These are phyloP conservation scores for Botrytis medusae DNA, from an alignment of 2,329 filamentous ascomycete species.

Conservation along the genomic window DNA sequence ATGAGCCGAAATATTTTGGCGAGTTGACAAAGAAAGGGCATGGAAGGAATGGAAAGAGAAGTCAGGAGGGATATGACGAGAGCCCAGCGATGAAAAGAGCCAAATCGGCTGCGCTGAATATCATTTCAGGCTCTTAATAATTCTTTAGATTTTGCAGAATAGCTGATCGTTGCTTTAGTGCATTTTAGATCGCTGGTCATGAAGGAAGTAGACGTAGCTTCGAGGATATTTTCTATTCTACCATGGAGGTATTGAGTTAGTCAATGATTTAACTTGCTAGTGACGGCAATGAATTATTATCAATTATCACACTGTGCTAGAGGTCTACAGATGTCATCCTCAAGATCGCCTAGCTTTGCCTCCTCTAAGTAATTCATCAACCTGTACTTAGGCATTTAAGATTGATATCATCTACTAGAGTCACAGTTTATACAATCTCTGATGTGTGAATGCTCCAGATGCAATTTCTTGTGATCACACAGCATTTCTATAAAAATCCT, in stretches of 20 bases:
- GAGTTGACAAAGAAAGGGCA: neutral
- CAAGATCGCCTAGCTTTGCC: neutral
- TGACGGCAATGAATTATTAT: neutral
- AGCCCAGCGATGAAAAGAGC: neutral
- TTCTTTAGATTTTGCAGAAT: neutral
- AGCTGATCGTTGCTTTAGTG: neutral
- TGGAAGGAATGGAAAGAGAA: slow-evolving; percentile 6
- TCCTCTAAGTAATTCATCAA: neutral
- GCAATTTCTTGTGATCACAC: neutral
- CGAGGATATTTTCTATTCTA: neutral
- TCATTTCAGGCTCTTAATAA: neutral
- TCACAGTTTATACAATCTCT: neutral
- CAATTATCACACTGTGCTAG: neutral
- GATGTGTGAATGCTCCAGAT: neutral
- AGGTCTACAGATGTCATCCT: neutral
- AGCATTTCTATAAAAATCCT: neutral
- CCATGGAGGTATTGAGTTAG: neutral
- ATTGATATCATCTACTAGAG: neutral
- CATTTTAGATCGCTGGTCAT: neutral
- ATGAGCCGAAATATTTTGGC: neutral
- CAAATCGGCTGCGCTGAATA: neutral
- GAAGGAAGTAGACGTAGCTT: neutral
- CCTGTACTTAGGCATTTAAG: neutral
- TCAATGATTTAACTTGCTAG: neutral
- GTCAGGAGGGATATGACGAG: neutral